Percentiles rank a stretch among this genome's conserved stretches.
Evolutionary conservation across 2,329 filamentous ascomycete genomes (phyloP).

Genomic region (Alternaria atra): DNA sequence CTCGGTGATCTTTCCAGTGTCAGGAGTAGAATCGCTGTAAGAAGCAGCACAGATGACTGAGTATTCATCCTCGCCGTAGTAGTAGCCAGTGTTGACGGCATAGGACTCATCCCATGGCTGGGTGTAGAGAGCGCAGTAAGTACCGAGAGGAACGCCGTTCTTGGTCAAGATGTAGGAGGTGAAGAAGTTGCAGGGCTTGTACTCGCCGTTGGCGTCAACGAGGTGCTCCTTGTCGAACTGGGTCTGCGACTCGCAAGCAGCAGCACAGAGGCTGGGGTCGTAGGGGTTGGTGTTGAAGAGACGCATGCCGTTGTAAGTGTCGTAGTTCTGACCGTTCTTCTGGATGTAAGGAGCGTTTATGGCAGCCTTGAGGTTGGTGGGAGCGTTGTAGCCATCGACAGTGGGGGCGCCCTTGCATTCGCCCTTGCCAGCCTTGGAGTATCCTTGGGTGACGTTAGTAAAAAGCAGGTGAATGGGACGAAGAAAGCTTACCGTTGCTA

Average conservation of each 20-base stretch:
- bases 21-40: constrained; percentile 10
- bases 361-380: constrained; percentile 28
- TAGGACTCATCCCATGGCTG: constrained; percentile 22
- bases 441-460: constrained; percentile 15
- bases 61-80: constrained; percentile 17
- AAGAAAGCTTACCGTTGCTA: constrained; percentile 28
- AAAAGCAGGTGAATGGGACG: neutral
- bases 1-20: constrained; percentile 9
- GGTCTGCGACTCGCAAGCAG: constrained; percentile 49
- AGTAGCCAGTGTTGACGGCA: constrained; percentile 38
- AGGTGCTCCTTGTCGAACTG: constrained; percentile 43
- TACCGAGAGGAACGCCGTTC: constrained; percentile 48
- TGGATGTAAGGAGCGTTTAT: constrained; percentile 36
- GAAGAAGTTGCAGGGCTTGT: constrained; percentile 51
- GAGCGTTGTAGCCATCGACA: constrained; percentile 29
- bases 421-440: constrained; percentile 30
- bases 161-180: constrained; percentile 50
- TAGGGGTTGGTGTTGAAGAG: constrained; percentile 42
- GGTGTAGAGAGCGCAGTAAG: constrained; percentile 47
- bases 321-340: constrained; percentile 19
- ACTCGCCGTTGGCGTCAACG: constrained; percentile 36
- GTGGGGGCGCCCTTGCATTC: constrained; percentile 11
- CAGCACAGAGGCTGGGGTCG: constrained; percentile 42
- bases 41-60: constrained; percentile 13
- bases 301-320: constrained; percentile 41